Conservation (phyloP, 1,139 yeast species). For the Saccharomyces hybrid region DNA sequence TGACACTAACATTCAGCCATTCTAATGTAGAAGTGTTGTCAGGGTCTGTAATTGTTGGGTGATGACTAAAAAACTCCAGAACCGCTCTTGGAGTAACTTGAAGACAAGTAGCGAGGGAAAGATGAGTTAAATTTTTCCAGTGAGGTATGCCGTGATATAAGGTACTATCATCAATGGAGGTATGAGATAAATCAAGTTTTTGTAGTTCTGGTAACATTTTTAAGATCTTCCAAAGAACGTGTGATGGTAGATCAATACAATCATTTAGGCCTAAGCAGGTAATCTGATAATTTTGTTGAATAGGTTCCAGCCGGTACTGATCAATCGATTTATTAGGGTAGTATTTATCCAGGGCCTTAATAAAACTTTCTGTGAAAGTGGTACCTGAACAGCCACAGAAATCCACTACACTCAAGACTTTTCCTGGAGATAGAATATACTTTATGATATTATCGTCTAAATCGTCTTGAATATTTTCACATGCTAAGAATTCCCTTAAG, state of each 20-base stretch:
- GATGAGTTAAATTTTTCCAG: conserved; percentile 58
- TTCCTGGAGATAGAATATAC: conserved; percentile 52
- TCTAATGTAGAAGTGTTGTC: conserved; percentile 38
- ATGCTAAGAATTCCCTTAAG: conserved; percentile 68
- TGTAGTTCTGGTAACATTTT: conserved; percentile 52
- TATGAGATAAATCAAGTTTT: conserved; percentile 75
- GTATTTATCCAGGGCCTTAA: conserved; percentile 23
- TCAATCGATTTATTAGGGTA: conserved; percentile 7
- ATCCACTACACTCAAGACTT: conserved; percentile 62
- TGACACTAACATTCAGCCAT: conserved; percentile 76
- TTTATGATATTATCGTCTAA: conserved; percentile 56
- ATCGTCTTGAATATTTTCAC: conserved; percentile 83
- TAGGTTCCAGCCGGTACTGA: conserved; percentile 9
- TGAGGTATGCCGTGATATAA: conserved; percentile 42
- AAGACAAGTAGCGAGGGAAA: conserved; percentile 74
- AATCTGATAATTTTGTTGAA: conserved; percentile 32
- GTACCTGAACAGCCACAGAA: conserved; percentile 82
- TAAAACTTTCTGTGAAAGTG: conserved; percentile 56
- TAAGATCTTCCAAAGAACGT: conserved; percentile 49
- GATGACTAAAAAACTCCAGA: conserved; percentile 61
- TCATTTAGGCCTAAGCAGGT: conserved; percentile 74
- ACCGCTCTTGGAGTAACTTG: conserved; percentile 68
- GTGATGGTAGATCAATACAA: conserved; percentile 67
- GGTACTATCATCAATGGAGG: conserved; percentile 57
- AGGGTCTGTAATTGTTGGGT: conserved; percentile 56